Percentiles rank a stretch among this genome's conserved stretches.
phyloP scores from a whole-genome alignment of 129 eudicot species.

The Flaveria bidentis region DNA sequence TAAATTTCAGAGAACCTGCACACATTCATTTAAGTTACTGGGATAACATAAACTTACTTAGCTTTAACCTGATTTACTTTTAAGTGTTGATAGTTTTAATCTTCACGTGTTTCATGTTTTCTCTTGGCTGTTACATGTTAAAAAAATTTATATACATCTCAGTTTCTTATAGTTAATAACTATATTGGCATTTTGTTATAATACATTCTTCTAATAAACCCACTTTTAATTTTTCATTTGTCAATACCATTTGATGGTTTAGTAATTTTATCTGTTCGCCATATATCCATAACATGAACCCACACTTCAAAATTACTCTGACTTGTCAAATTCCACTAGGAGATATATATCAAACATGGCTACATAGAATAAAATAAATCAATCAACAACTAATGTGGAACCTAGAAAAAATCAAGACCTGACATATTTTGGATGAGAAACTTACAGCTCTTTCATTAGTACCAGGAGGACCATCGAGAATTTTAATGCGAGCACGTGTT shows the following conservation, averaged over 20 bases:
- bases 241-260: conserved; percentile 6
- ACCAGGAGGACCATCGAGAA: conserved; percentile 96
- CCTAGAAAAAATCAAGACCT: background rate
- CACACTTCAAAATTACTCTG: background rate
- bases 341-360: background rate
- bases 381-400: background rate
- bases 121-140: conserved; percentile 17
- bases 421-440: conserved; percentile 10
- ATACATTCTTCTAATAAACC: conserved; percentile 23
- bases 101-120: conserved; percentile 26
- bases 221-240: background rate
- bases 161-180: conserved; percentile 18
- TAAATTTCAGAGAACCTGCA: conserved; percentile 85
- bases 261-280: conserved; percentile 17
- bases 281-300: background rate
- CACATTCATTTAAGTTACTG: conserved; percentile 79
- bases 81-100: conserved; percentile 21
- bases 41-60: conserved; percentile 35
- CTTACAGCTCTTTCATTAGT: conserved; percentile 92
- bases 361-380: conserved; percentile 9
- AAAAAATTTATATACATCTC: background rate
- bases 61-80: conserved; percentile 32
- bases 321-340: background rate
- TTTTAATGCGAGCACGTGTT: conserved; percentile 87
- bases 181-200: conserved; percentile 19